Evolutionary conservation across 1,139 yeast genomes (phyloP), one percentile per base, ranked within the genome.

Genomic region (Pichia sp.): DNA sequence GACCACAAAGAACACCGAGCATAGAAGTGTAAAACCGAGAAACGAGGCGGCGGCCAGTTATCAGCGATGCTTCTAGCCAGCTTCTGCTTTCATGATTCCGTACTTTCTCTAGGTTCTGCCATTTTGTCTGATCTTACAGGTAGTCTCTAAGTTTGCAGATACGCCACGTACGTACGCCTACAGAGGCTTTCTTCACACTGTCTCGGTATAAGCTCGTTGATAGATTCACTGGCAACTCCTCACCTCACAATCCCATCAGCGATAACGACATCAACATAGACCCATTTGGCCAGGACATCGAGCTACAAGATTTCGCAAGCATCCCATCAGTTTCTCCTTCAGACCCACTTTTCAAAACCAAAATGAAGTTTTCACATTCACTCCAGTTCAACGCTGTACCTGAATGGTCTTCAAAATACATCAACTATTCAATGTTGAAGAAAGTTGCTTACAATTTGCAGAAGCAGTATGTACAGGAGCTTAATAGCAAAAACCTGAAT

Each of bases 361-460:
- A 41, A 23, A 86, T 86, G 93, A 86, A 86, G 75, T 86, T 86
- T 68, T 78, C 86, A 51, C 87, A 84, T 62, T 82, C 90, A 42
- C 74, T 86, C 55, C 87, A 85, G 70, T 84, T 86, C 70, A 86
- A 86, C 68, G 87, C 89, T 26, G 92, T 86, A 40, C 92, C 93
- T 5, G 93, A 86, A 65, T 86, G 93, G 92, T 77, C 84, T 52
- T 82, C 85, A 54, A 71, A 77, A 58, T 86, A 86, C 65, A 75
- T 86, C 58, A 84, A 83, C 66, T 85, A 85, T 67, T 81, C 85
- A 4, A 75, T 78, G 8, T 74, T 86, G 49, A 86, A 86, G 65
- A 83, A 82, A 67, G 73, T 77, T 29, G 80, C 85, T 46, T 85
- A 85, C 65, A 62, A 68, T 30, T 67, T 78, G 36, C 81, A 79